These are phyloP conservation scores for Schizosaccharomyces lindneri DNA, from an alignment of 805 yeast species.

Conservation along the genomic window DNA sequence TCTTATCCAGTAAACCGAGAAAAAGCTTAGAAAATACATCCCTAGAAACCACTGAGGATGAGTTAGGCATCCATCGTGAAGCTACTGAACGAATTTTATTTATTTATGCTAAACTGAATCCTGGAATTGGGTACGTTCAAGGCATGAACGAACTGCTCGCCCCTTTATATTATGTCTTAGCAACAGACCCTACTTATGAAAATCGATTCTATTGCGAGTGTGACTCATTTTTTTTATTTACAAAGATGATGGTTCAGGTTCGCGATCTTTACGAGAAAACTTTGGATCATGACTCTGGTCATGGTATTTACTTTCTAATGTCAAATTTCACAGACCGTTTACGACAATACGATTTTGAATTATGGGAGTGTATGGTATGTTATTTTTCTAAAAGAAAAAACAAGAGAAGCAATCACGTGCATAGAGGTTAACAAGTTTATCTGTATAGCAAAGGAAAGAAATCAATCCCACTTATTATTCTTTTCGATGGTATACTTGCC, in stretches of 20 bases:
- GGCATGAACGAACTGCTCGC: constrained; percentile 1
- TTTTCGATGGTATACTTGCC: background rate
- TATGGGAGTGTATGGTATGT: background rate
- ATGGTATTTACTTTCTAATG: background rate
- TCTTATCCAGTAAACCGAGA: background rate
- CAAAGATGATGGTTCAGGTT: background rate
- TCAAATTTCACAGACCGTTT: background rate
- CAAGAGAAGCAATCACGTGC: background rate
- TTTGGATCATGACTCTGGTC: background rate
- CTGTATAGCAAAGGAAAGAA: background rate
- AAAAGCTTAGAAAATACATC: background rate
- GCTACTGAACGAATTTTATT: background rate
- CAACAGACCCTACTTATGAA: background rate
- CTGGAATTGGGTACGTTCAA: background rate
- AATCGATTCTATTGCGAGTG: background rate
- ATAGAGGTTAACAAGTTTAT: too few relatives aligned
- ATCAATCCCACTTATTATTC: background rate
- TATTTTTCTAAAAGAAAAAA: background rate
- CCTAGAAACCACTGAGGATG: background rate
- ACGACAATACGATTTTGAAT: background rate
- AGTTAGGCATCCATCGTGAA: background rate
- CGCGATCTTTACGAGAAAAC: constrained; percentile 1
- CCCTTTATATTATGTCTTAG: background rate
- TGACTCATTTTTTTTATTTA: background rate
- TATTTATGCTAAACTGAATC: background rate